A percentile compares a stretch with the other conserved stretches of the same genome.
Evolutionary conservation across 23 red algal genomes (phyloP).

Genomic region (Agarophyton chilense): DNA sequence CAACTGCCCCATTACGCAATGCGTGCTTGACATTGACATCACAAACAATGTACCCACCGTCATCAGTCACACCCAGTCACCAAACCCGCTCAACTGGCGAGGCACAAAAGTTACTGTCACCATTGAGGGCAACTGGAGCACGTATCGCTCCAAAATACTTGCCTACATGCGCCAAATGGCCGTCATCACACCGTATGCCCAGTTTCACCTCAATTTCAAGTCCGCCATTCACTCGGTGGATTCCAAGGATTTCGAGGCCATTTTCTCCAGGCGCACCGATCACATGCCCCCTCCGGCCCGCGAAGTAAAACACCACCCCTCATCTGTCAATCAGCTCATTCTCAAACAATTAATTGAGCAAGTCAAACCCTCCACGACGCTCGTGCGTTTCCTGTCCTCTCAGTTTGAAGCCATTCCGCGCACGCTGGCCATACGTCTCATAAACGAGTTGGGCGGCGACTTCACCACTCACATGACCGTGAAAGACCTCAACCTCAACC

Average conservation of each 20-base stretch:
- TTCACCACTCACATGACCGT: constrained; percentile 69
- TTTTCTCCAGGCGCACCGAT: constrained; percentile 80
- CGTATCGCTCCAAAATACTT: constrained; percentile 81
- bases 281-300: constrained; percentile 69
- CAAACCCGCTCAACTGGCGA: constrained; percentile 57
- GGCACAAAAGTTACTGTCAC: constrained; percentile 83
- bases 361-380: constrained; percentile 36
- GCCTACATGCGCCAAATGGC: constrained; percentile 94
- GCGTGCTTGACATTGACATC: constrained; percentile 92
- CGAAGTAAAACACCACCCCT: constrained; percentile 93
- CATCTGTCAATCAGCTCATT: constrained; percentile 86
- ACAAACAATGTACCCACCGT: constrained; percentile 72
- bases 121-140: constrained; percentile 90
- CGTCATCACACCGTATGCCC: constrained; percentile 90
- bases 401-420: constrained; percentile 69
- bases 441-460: constrained; percentile 67
- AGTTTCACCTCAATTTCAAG: constrained; percentile 69
- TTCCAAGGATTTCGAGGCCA: constrained; percentile 58
- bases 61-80: constrained; percentile 41
- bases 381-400: constrained; percentile 62
- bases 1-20: constrained; percentile 45
- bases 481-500: constrained; percentile 63
- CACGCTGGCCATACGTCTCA: constrained; percentile 63
- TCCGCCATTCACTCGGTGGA: background rate
- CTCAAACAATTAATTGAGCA: constrained; percentile 77